Evolutionary conservation across 768 basidiomycete genomes (phyloP), one percentile per base, ranked within the genome.

Genomic region (Boletus vinaceobasis): DNA sequence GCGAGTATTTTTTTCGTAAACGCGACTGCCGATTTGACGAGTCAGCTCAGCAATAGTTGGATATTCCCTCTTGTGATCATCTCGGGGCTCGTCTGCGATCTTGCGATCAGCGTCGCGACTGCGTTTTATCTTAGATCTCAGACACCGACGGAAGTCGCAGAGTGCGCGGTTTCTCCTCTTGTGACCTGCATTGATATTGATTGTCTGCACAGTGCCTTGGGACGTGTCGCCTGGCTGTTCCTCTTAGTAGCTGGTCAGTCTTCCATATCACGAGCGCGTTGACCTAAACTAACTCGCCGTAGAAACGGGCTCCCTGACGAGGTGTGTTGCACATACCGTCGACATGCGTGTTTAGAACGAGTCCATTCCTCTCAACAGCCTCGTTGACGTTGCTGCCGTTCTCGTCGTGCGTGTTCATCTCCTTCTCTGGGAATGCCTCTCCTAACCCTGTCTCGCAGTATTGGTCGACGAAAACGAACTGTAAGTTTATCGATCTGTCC

Each of bases 11-110:
- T 66, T 36, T 65, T 66, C 35, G 36, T 55, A 6, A 26, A 31
- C 19, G 17, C 29, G 4, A 56, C 44, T 6, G 5, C 47, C 11
- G 31, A 23, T 14, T 43, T 64, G 44, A 50, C 39, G 7, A 36
- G 31, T 26, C 60, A 62, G 23, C 60, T 62, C n/a, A 31, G 38
- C 32, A 37, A 7, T 3, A 23, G 17, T 21, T 64, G 65, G 65
- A 52, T 59, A 48, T 59, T 65, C 39, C 59, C 65, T 4, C 55
- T 65, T n/a, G 42, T 43, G 3, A 10, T 66, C 13, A 19, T 61
- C 38, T 56, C 44, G 8, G 65, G 62, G 23, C 55, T 64, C 0
- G 35, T 55, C 32, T 66, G 55, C 26, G 65, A 65, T 49, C 38
- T 65, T 36, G 47, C 49, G 10, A 55, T 59, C 31, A 64, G 37